A percentile compares a stretch with the other conserved stretches of the same genome.
phyloP scores from a whole-genome alignment of 2,329 filamentous ascomycete genomes.

The Epichloe brachyelytri region DNA sequence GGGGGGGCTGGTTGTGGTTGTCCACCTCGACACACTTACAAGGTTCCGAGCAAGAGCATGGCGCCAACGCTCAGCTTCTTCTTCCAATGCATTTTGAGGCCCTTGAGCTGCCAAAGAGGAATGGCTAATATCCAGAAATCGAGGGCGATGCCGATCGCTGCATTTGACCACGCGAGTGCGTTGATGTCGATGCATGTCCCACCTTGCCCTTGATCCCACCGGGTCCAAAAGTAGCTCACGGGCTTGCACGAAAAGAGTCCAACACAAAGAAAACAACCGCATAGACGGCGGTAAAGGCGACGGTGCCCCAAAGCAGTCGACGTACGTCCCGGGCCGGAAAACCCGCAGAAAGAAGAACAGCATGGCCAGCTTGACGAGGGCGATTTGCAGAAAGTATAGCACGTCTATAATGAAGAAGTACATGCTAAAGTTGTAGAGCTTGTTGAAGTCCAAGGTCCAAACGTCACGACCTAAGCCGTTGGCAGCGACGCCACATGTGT shows the following conservation, averaged over 20 bases:
- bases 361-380: constrained; percentile 25
- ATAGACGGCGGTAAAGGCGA: constrained; percentile 16
- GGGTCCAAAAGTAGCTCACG: constrained; percentile 25
- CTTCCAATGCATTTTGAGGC: constrained; percentile 18
- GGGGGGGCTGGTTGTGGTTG: too few species aligned
- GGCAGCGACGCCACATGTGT: constrained; percentile 9
- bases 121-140: constrained; percentile 27
- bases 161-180: constrained; percentile 24
- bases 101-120: constrained; percentile 22
- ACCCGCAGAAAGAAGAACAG: constrained; percentile 28
- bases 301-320: constrained; percentile 18
- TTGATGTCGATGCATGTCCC: constrained; percentile 26
- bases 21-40: constrained; percentile 11
- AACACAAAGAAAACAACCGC: constrained; percentile 17
- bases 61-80: constrained; percentile 26
- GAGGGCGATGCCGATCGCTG: constrained; percentile 25
- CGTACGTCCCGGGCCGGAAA: constrained; percentile 18
- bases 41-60: constrained; percentile 29
- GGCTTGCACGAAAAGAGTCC: constrained; percentile 25
- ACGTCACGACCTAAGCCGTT: constrained; percentile 17
- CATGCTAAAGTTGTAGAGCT: constrained; percentile 11
- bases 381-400: constrained; percentile 17
- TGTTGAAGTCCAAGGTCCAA: constrained; percentile 12
- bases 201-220: constrained; percentile 23
- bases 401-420: constrained; percentile 20